Evolutionary conservation across 2,329 filamentous ascomycete species (phyloP).

Genomic region (Aspergillus neoniger): DNA sequence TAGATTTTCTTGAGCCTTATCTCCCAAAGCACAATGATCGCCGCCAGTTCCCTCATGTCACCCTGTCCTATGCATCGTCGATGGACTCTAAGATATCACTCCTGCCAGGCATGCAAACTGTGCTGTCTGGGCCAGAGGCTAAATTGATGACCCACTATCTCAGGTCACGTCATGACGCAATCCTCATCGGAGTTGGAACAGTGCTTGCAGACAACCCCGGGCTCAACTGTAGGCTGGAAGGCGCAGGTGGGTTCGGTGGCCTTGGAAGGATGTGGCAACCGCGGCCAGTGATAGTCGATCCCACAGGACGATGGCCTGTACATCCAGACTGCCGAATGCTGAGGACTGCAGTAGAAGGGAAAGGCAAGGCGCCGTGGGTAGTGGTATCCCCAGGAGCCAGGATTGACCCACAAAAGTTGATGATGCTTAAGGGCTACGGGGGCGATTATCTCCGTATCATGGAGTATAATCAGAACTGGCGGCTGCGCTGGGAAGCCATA

Average conservation of each 20-base stretch:
- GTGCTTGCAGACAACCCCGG: constrained; percentile 81
- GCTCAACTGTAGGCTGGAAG: constrained; percentile 75
- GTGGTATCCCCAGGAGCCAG: constrained; percentile 55
- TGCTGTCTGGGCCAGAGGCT: constrained; percentile 76
- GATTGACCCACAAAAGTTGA: constrained; percentile 49
- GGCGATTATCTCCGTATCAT: constrained; percentile 48
- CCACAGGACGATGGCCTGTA: constrained; percentile 71
- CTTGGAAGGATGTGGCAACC: constrained; percentile 64
- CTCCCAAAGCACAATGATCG: constrained; percentile 44
- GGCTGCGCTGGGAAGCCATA: constrained; percentile 66
- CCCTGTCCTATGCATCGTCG: constrained; percentile 87
- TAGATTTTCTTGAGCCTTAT: constrained; percentile 54
- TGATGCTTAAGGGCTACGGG: constrained; percentile 49
- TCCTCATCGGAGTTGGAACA: constrained; percentile 82
- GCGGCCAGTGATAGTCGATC: constrained; percentile 79
- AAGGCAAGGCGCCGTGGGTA: constrained; percentile 73
- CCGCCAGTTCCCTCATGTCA: constrained; percentile 59
- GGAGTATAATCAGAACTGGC: constrained; percentile 43
- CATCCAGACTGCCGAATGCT: constrained; percentile 64
- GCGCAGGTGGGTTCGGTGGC: constrained; percentile 59
- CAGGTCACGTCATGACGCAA: constrained; percentile 77
- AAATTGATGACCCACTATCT: constrained; percentile 95
- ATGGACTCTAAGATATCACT: constrained; percentile 80
- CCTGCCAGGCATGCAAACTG: constrained; percentile 75
- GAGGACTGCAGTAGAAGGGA: constrained; percentile 62